Percentiles rank a stretch among this genome's conserved stretches.
Evolutionary conservation across 192 early-diverging fungal genomes (phyloP).

Genomic region (Spinellus fusiger): DNA sequence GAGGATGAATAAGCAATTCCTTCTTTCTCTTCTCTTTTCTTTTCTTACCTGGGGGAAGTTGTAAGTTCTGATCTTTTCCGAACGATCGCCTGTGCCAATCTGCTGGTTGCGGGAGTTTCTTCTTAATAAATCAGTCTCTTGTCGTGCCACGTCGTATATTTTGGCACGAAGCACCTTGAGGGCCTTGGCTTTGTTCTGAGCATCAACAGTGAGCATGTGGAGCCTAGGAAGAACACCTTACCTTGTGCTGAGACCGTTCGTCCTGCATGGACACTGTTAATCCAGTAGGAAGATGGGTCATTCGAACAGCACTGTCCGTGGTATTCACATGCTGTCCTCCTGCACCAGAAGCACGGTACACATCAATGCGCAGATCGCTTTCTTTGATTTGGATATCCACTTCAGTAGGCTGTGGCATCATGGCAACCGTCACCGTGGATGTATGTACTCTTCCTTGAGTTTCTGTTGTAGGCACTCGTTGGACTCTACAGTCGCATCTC

Average conservation of each 20-base stretch:
- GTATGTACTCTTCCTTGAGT: constrained; percentile 73
- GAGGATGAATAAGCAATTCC: neutral
- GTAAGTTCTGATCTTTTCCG: constrained; percentile 81
- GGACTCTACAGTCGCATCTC: constrained; percentile 52
- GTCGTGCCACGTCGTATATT: constrained; percentile 66
- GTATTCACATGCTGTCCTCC: constrained; percentile 96
- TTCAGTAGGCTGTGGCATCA: constrained; percentile 68
- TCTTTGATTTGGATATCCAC: constrained; percentile 65
- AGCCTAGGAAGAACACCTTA: constrained; percentile 1
- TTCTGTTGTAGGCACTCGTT: constrained; percentile 76
- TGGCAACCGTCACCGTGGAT: constrained; percentile 71
- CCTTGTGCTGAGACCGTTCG: constrained; percentile 87
- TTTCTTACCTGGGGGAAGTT: constrained; percentile 64
- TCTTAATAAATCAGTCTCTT: constrained; percentile 49
- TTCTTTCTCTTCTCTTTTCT: neutral
- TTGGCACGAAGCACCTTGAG: constrained; percentile 76
- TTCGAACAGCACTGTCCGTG: constrained; percentile 88
- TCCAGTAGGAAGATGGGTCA: constrained; percentile 91
- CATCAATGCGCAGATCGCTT: constrained; percentile 62
- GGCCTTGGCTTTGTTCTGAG: constrained; percentile 80
- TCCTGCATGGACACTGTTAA: constrained; percentile 83
- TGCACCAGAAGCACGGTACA: constrained; percentile 70
- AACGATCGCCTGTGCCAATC: constrained; percentile 59
- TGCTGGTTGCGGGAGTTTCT: constrained; percentile 56
- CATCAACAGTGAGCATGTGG: neutral